Evolutionary conservation across 2,329 filamentous ascomycete species (phyloP), one percentile per base, ranked within the genome.

Genomic region (Rugonectria rugulosa): DNA sequence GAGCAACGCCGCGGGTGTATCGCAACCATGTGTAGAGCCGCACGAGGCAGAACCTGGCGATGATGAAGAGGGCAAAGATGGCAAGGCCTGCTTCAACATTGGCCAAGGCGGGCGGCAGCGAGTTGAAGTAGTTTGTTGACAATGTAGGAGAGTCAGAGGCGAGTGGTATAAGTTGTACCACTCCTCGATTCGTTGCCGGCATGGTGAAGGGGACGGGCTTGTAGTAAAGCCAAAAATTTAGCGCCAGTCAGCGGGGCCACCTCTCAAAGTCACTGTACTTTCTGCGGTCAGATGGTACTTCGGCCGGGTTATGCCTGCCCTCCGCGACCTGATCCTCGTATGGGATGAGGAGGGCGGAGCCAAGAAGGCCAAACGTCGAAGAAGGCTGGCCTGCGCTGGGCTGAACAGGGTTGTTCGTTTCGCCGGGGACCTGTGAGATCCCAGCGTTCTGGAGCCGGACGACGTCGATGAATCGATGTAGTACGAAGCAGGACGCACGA

Each of bases 51-150:
- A 64, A 70, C 24, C 69, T 70, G 53, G 70, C 68, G 59, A 75
- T 70, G 53, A 72, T 51, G 53, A 73, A 60, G 48, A 78, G 51
- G 51, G 70, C 71, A 62, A 76, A 70, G 55, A 74, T 54, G 49
- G 70, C 66, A 32, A 75, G 64, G 21, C 67, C 68, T 49, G 62
- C 59, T 40, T 67, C 65, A 36, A 72, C 49, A 41, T 63, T 65
- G 26, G 64, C 58, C 53, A 67, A 62, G 45, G 67, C 58, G 70
- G 71, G 70, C 54, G 63, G 59, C 44, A 70, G 64, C 59, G 51
- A 56, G 50, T 57, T 73, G 56, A 72, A 71, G 67, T 71, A 71
- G 65, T 68, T 57, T 54, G 53, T 53, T 53, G 55, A 49, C 45
- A 60, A 56, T 48, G 59, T 63, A 47, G 62, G 59, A 43, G 59